Evolutionary conservation across 2,329 filamentous ascomycete genomes (phyloP).

Genomic region (Drechslerella dactyloides): DNA sequence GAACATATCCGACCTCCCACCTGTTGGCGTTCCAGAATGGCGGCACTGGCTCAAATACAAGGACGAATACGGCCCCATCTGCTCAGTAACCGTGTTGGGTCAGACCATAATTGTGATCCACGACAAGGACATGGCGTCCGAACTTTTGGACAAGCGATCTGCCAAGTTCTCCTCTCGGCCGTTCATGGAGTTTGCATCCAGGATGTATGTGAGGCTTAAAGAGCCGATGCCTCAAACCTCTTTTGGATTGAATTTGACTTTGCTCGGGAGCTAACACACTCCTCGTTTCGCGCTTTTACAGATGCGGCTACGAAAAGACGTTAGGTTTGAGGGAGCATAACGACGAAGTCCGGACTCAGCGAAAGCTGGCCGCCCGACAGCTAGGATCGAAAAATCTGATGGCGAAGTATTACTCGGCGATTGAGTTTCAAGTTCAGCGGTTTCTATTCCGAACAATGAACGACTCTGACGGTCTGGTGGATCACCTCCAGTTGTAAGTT

Average conservation of each 20-base stretch:
- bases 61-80: constrained; percentile 59
- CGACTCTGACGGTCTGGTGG: constrained; percentile 8
- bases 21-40: constrained; percentile 57
- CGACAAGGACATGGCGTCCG: constrained; percentile 59
- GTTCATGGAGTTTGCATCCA: constrained; percentile 57
- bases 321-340: constrained; percentile 6
- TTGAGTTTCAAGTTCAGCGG: constrained; percentile 57
- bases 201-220: too few relatives aligned
- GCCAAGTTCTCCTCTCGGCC: constrained; percentile 58
- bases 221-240: too few relatives aligned
- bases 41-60: constrained; percentile 59
- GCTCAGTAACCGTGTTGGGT: constrained; percentile 60
- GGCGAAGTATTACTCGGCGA: constrained; percentile 55
- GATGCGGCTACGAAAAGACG: constrained; percentile 31
- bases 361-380: constrained; percentile 57
- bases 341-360: constrained; percentile 49
- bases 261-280: too few relatives aligned
- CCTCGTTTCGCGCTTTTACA: neutral
- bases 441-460: constrained; percentile 50
- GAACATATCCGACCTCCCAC: constrained; percentile 57
- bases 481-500: constrained; percentile 55
- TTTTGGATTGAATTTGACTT: too few relatives aligned
- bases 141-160: constrained; percentile 59
- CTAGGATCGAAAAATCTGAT: constrained; percentile 53
- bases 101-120: constrained; percentile 58